Percentiles rank a stretch among this genome's conserved stretches.
phyloP scores from a whole-genome alignment of 106 monocot genomes.

The Dendrobium officinale region DNA sequence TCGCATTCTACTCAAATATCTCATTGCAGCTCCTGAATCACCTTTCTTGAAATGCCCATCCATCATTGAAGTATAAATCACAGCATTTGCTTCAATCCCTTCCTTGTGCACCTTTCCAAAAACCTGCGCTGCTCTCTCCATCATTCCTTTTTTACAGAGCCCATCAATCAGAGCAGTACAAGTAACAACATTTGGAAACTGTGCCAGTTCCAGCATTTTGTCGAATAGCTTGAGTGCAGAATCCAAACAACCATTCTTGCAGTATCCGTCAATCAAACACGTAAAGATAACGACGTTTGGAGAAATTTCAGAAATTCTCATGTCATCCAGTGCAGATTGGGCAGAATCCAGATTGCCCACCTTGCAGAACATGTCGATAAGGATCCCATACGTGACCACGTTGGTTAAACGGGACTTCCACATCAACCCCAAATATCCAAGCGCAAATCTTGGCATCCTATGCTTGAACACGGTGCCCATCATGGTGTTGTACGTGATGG shows the following conservation, averaged over 20 bases:
- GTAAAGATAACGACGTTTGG: constrained; percentile 14
- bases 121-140: constrained; percentile 7
- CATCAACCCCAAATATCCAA: constrained; percentile 8
- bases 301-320: background rate
- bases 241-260: constrained; percentile 7
- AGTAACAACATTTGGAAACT: constrained; percentile 23
- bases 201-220: constrained; percentile 1
- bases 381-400: constrained; percentile 7
- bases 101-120: constrained; percentile 6
- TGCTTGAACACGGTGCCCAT: constrained; percentile 3
- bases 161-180: constrained; percentile 10
- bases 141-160: constrained; percentile 14
- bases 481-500: constrained; percentile 9
- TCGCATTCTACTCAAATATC: constrained; percentile 6
- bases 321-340: constrained; percentile 2
- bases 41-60: constrained; percentile 15
- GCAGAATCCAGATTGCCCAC: background rate
- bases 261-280: constrained; percentile 16
- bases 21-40: constrained; percentile 3
- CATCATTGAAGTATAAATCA: constrained; percentile 15
- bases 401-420: constrained; percentile 12
- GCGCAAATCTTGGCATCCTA: background rate
- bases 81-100: constrained; percentile 13
- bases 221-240: constrained; percentile 11
- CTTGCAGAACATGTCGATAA: constrained; percentile 17